phyloP scores from a whole-genome alignment of 805 yeast genomes.

The Middelhovenomyces tepae region DNA sequence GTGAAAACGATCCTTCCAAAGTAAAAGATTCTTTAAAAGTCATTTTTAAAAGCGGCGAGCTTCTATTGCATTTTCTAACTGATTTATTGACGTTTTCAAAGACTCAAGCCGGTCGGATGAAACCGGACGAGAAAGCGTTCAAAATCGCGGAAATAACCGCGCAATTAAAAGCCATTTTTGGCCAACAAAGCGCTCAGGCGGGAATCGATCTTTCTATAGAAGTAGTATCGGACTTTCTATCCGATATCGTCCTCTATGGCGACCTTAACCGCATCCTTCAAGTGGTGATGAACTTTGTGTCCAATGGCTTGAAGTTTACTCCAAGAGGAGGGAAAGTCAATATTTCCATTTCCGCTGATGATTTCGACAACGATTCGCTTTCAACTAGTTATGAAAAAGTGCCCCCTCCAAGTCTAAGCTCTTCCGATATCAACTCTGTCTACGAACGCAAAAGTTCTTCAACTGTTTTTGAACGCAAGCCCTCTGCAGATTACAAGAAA shows the following conservation, averaged over 20 bases:
- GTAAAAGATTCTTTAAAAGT: conserved; percentile 66
- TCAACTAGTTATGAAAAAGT: neutral
- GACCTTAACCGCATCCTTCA: conserved; percentile 86
- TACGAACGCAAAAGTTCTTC: no score
- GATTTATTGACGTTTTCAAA: conserved; percentile 84
- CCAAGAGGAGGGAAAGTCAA: conserved; percentile 41
- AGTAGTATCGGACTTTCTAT: conserved; percentile 40
- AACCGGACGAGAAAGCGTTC: conserved; percentile 71
- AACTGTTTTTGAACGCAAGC: no score
- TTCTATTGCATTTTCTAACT: conserved; percentile 77
- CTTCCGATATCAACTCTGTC: no score
- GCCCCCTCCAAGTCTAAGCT: no score
- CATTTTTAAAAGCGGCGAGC: conserved; percentile 83
- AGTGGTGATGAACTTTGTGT: conserved; percentile 80
- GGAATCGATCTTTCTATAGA: conserved; percentile 58
- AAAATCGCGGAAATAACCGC: conserved; percentile 64
- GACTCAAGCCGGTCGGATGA: conserved; percentile 76
- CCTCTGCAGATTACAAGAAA: no score
- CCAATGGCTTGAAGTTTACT: conserved; percentile 86
- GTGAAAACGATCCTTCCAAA: conserved; percentile 58
- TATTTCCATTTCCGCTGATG: conserved; percentile 9
- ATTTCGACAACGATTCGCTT: neutral
- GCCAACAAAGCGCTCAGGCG: conserved; percentile 44
- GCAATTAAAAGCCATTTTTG: conserved; percentile 74
- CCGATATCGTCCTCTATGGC: conserved; percentile 61